Evolutionary conservation across 78 protist species (phyloP).

Genomic region (Creolimax fragrantissima): DNA sequence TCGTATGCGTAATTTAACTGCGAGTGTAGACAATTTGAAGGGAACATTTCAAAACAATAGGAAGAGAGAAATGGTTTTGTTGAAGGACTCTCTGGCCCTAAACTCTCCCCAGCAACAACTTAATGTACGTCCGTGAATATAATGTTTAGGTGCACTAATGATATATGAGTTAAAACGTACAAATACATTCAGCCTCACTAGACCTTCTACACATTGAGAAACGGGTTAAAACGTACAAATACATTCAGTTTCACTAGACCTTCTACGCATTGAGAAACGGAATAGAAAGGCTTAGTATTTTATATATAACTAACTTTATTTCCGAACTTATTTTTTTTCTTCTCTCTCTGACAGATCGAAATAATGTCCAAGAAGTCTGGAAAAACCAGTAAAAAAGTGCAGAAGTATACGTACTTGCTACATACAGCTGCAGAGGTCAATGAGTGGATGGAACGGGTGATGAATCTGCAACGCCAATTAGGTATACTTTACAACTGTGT

Average conservation of each 20-base stretch:
- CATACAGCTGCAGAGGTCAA: not conserved
- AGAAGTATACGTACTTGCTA: not conserved
- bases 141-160: too few relatives aligned
- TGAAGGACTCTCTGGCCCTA: not conserved
- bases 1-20: not conserved
- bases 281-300: too few relatives aligned
- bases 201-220: too few relatives aligned
- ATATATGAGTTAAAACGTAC: too few relatives aligned
- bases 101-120: not conserved
- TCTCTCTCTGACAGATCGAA: not conserved
- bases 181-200: too few relatives aligned
- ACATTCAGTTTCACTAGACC: too few relatives aligned
- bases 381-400: not conserved
- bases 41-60: not conserved
- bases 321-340: too few relatives aligned
- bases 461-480: not conserved
- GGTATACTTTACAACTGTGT: not conserved
- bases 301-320: too few relatives aligned
- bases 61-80: not conserved
- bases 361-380: not conserved
- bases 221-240: too few relatives aligned
- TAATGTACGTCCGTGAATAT: not conserved
- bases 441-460: not conserved
- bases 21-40: not conserved
- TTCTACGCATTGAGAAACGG: too few relatives aligned